These are phyloP conservation scores for Scortechinia acanthostroma DNA, from an alignment of 2,329 filamentous ascomycete species.

Conservation along the genomic window DNA sequence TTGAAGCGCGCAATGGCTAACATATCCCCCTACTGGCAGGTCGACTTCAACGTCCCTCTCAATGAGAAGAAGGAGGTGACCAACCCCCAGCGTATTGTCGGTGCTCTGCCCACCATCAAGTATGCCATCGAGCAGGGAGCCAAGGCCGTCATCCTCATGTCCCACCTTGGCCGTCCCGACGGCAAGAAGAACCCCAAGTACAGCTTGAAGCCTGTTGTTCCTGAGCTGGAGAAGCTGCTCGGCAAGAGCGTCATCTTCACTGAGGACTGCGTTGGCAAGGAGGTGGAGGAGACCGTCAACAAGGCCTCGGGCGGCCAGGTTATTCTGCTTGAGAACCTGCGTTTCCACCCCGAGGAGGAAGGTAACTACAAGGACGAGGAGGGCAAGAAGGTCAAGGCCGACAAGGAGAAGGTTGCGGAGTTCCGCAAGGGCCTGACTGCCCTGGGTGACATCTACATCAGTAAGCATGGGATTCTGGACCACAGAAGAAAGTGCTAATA, in stretches of 20 bases:
- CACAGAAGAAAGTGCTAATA: neutral
- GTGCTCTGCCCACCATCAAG: constrained; percentile 91
- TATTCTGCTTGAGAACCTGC: constrained; percentile 91
- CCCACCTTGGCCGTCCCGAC: constrained; percentile 91
- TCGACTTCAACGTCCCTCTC: constrained; percentile 99
- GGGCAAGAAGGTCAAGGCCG: constrained; percentile 96
- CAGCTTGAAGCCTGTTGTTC: constrained; percentile 84
- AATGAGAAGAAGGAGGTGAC: constrained; percentile 88
- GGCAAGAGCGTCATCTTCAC: constrained; percentile 77
- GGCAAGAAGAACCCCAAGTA: constrained; percentile 87
- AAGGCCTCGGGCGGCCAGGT: constrained; percentile 75
- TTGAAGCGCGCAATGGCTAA: too few relatives aligned
- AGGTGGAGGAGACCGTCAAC: constrained; percentile 85
- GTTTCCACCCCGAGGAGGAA: constrained; percentile 97
- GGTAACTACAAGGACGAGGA: constrained; percentile 88
- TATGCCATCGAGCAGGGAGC: constrained; percentile 83
- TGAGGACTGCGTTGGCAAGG: constrained; percentile 80
- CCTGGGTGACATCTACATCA: constrained; percentile 92
- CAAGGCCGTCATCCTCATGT: constrained; percentile 94
- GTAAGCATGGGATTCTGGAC: constrained; percentile 45
- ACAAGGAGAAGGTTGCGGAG: constrained; percentile 82
- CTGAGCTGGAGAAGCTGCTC: constrained; percentile 85
- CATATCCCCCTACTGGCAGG: constrained; percentile 38
- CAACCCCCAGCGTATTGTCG: constrained; percentile 97
- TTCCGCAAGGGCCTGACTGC: constrained; percentile 94